Base-by-base conservation (phyloP, 176 grass and related monocot species). In the Typha latifolia region DNA sequence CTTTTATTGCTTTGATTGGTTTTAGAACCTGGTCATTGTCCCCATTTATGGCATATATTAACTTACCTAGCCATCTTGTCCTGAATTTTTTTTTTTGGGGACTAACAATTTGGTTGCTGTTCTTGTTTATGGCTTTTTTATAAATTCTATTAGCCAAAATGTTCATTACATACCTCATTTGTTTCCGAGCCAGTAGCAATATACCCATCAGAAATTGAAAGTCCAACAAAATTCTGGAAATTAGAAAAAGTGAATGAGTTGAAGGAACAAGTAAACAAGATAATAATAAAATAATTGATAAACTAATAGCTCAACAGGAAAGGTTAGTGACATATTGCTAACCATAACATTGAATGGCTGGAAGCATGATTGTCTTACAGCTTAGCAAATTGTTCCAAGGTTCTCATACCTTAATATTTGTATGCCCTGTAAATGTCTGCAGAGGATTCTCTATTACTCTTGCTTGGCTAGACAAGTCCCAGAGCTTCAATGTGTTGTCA, bases 171-270 rank as follows among this genome's bases (percentile, higher is more conserved):
- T 83, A 99, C 95, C 95, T 99, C 95, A 87, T 99, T 99, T 81
- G 89, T 93, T 81, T 99, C 89, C 1, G 95, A 99, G 61, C 95
- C 95, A 75, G 95, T 99, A 72, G 95, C 95, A 72, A 99, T 90
- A 78, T 99, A 99, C 64, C 84, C 95, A 81, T 99, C 95, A 27
- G 83, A 93, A 79, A 93, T 83, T 32, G 89, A 93, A 70, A 99
- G 95, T 14, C 95, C 95, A 49, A 99, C 95, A 79, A 99, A 99
- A 74, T 99, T 99, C 95, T 99, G 86, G 14, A 52, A 59, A 11
- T 9, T 6, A 59, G 8, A 21, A 59, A 59, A 59, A 43, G 5
- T 43, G 19, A 63, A 66, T 27, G 51, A 69, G 37, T 63, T 12
- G 32, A 27, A 34, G 49, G 69, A 56, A 20, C 27, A 65, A 65